phyloP scores from a whole-genome alignment of 768 basidiomycete species.

The Phaeotremella skinneri region DNA sequence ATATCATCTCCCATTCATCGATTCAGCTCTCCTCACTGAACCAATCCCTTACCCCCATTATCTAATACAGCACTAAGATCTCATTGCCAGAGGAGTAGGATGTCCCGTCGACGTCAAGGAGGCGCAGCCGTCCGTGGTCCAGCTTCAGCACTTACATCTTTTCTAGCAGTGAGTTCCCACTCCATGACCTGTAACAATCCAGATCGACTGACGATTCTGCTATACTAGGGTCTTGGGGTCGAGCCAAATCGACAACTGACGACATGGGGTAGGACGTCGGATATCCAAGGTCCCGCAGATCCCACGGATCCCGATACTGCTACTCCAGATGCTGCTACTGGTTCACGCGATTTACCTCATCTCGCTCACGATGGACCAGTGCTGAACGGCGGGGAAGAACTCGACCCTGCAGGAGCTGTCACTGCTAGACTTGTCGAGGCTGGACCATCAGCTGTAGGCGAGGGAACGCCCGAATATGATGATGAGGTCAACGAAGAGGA shows the following conservation, averaged over 20 bases:
- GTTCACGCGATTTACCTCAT: constrained; percentile 10
- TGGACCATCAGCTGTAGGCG: constrained; percentile 37
- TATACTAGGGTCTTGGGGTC: constrained; percentile 46
- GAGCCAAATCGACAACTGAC: constrained; percentile 33
- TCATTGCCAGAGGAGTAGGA: no score
- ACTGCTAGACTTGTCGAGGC: constrained; percentile 39
- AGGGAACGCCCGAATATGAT: constrained; percentile 28
- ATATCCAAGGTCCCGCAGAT: constrained; percentile 17
- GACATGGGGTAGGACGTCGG: constrained; percentile 39
- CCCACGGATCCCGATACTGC: not conserved
- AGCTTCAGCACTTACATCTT: constrained; percentile 49
- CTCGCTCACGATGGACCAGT: constrained; percentile 32
- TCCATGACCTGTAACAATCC: not conserved
- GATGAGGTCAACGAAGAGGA: not conserved
- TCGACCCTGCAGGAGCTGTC: constrained; percentile 42
- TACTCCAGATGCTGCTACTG: constrained; percentile 4
- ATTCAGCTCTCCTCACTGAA: constrained; percentile 3
- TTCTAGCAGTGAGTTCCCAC: constrained; percentile 43
- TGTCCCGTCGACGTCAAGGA: constrained; percentile 30
- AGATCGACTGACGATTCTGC: not conserved
- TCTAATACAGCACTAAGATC: no score
- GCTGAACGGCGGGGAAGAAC: constrained; percentile 6
- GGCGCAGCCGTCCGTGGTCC: constrained; percentile 47
- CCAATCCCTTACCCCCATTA: not conserved
- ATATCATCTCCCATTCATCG: no score